phyloP scores from a whole-genome alignment of 306 rosid genomes.

The Luffa aegyptiaca region DNA sequence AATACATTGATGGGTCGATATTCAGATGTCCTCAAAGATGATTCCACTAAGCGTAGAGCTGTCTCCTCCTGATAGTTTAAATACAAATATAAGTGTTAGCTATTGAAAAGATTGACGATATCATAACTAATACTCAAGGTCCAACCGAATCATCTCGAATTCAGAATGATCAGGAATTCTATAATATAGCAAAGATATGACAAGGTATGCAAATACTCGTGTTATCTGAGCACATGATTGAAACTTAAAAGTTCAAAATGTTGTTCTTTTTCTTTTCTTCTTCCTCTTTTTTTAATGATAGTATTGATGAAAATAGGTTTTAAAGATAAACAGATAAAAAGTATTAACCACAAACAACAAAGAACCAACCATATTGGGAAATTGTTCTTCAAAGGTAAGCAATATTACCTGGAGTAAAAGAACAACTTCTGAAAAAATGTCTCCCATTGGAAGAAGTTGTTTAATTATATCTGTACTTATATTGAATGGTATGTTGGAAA shows the following conservation, averaged over 20 bases:
- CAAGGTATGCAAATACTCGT: not conserved
- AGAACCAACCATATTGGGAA: not conserved
- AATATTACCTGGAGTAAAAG: constrained; percentile 60
- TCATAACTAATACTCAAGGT: not conserved
- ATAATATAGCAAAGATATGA: not conserved
- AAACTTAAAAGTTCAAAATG: not conserved
- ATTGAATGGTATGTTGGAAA: constrained; percentile 82
- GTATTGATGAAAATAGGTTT: not conserved
- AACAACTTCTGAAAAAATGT: constrained; percentile 71
- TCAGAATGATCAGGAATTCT: not conserved
- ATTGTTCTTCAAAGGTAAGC: not conserved
- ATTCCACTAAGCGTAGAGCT: constrained; percentile 61
- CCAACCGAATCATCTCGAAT: not conserved
- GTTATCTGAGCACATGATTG: not conserved
- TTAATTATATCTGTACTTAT: constrained; percentile 71
- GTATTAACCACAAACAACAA: not conserved
- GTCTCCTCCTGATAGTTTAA: constrained; percentile 66
- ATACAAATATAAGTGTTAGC: constrained; percentile 2
- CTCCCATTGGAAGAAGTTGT: constrained; percentile 93
- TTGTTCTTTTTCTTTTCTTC: not conserved
- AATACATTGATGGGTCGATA: constrained; percentile 76
- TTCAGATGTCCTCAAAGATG: constrained; percentile 58
- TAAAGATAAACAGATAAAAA: not conserved
- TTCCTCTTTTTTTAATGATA: not conserved
- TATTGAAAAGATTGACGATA: not conserved